phyloP scores from a whole-genome alignment of 345 rosid genomes.

The Diplotaxis tenuifolia region DNA sequence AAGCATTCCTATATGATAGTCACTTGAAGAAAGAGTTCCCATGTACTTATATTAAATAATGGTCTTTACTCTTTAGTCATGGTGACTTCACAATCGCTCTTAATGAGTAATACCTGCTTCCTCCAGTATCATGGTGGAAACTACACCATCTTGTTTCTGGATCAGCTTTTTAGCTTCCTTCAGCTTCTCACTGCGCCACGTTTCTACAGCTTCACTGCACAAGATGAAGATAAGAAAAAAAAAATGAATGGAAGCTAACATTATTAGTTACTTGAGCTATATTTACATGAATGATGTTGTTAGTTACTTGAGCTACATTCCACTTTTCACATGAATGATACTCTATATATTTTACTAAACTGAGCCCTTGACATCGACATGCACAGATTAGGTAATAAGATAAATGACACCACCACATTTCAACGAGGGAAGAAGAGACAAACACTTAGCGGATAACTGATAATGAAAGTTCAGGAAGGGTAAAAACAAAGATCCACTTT shows the following conservation, averaged over 20 bases:
- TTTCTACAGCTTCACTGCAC: conserved; percentile 72
- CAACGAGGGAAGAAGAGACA: too few species aligned
- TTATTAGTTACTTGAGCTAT: background rate
- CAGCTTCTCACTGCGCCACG: conserved; percentile 83
- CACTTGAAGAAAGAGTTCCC: background rate
- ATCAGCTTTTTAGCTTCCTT: conserved; percentile 57
- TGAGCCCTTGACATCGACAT: background rate
- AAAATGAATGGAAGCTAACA: conserved; percentile 2
- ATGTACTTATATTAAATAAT: background rate
- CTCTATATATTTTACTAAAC: background rate
- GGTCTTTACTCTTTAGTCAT: too few species aligned
- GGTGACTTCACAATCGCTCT: background rate
- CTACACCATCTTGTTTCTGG: conserved; percentile 41
- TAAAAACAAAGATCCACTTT: too few species aligned
- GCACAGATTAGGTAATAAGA: background rate
- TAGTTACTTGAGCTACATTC: too few species aligned
- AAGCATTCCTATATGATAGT: conserved; percentile 51
- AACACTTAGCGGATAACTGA: too few species aligned
- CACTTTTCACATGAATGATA: too few species aligned
- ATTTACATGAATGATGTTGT: background rate
- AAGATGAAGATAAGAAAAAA: too few species aligned
- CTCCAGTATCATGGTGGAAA: conserved; percentile 53
- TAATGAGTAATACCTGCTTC: conserved; percentile 96
- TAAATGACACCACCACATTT: conserved; percentile 4
- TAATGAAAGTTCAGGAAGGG: too few species aligned